Percentiles rank a stretch among this genome's conserved stretches.
These are phyloP conservation scores for Cryptosporidium ubiquitum DNA, from an alignment of 169 alveolate species.

Conservation along the genomic window DNA sequence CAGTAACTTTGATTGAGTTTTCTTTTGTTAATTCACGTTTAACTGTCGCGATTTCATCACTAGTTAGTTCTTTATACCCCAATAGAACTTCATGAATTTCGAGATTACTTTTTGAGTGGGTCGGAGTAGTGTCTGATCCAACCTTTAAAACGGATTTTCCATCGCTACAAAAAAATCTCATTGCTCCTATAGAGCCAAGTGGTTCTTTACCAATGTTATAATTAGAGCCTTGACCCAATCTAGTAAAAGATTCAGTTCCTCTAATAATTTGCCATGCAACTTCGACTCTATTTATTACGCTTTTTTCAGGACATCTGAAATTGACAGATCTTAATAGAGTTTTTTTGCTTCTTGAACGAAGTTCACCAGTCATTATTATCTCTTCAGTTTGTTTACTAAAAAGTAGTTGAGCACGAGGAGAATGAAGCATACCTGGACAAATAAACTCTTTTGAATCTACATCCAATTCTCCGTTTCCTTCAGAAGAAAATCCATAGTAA, in stretches of 20 bases:
- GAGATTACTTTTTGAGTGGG: conserved; percentile 44
- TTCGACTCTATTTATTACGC: conserved; percentile 67
- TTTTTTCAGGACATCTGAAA: conserved; percentile 51
- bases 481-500: conserved; percentile 25
- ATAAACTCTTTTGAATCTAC: conserved; percentile 29
- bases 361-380: conserved; percentile 25
- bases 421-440: conserved; percentile 62
- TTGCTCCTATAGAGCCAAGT: conserved; percentile 59
- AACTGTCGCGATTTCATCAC: neutral
- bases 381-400: conserved; percentile 57
- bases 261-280: conserved; percentile 47
- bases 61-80: conserved; percentile 44
- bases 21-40: neutral
- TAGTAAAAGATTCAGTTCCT: neutral
- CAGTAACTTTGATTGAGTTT: conserved; percentile 27
- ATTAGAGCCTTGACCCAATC: neutral
- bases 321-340: conserved; percentile 57
- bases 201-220: neutral
- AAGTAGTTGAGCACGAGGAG: conserved; percentile 53
- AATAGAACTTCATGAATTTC: conserved; percentile 35
- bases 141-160: conserved; percentile 55
- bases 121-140: conserved; percentile 63
- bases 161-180: conserved; percentile 68
- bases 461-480: conserved; percentile 62
- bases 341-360: conserved; percentile 50